Percentiles rank a stretch among this genome's conserved stretches.
These are phyloP conservation scores for Endocarpon pusillum DNA, from an alignment of 495 filamentous ascomycete species.

Conservation along the genomic window DNA sequence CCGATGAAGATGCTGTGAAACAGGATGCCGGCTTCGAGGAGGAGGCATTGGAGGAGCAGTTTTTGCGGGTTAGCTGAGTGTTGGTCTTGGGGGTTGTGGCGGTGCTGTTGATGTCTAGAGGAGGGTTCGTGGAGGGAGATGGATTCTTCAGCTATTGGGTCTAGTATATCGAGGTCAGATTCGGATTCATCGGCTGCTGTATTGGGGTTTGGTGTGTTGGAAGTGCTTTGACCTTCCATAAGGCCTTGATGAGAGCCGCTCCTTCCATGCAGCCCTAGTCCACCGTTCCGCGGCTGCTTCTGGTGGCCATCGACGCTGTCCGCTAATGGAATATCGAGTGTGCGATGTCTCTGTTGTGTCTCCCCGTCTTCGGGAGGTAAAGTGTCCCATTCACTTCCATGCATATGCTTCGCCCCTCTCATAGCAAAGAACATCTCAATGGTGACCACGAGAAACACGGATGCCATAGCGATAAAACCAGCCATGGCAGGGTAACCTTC, in stretches of 20 bases:
- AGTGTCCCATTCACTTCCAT: constrained; percentile 29
- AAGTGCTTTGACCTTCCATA: not conserved
- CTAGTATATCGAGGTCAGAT: constrained; percentile 34
- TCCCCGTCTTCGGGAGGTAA: constrained; percentile 20
- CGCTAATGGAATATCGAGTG: constrained; percentile 14
- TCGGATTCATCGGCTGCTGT: constrained; percentile 30
- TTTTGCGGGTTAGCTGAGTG: constrained; percentile 29
- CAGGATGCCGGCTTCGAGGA: constrained; percentile 71
- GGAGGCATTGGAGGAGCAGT: constrained; percentile 57
- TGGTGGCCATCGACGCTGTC: constrained; percentile 12
- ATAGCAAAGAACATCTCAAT: constrained; percentile 62
- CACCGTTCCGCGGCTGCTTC: too few species aligned
- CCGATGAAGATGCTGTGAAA: constrained; percentile 84
- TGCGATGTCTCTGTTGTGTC: constrained; percentile 7
- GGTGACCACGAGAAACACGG: constrained; percentile 54
- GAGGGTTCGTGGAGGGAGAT: constrained; percentile 10
- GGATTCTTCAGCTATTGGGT: constrained; percentile 15
- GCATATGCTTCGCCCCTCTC: constrained; percentile 33
- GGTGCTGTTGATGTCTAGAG: constrained; percentile 8
- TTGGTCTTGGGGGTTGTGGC: constrained; percentile 13
- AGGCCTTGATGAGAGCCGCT: not conserved
- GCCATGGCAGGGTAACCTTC: constrained; percentile 57
- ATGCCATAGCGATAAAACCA: constrained; percentile 60
- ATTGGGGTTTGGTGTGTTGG: constrained; percentile 7
- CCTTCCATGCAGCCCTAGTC: constrained; percentile 9